A percentile compares a stretch with the other conserved stretches of the same genome.
phyloP scores from a whole-genome alignment of 179 eudicot genomes.

The Drosera spatulata region DNA sequence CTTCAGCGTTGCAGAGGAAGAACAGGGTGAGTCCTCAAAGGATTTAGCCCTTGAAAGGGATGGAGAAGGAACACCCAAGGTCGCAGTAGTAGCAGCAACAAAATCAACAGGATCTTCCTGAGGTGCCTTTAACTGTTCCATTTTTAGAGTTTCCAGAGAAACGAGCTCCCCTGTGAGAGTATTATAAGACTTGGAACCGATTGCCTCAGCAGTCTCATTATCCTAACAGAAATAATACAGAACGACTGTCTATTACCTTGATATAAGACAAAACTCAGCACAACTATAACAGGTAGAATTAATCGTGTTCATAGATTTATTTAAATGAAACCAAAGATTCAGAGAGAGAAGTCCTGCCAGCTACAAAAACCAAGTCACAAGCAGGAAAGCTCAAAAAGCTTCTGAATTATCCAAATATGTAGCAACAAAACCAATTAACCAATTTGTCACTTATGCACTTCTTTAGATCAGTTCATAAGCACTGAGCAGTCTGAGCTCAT shows the following conservation, averaged over 20 bases:
- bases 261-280: neutral
- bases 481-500: no score
- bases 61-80: conserved; percentile 89
- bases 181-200: conserved; percentile 84
- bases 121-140: conserved; percentile 26
- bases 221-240: conserved; percentile 37
- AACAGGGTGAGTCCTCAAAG: conserved; percentile 47
- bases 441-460: no score
- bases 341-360: no score
- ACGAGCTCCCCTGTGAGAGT: conserved; percentile 87
- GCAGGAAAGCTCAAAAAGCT: neutral
- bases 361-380: neutral
- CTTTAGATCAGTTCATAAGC: no score
- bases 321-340: no score
- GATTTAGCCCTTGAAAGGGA: conserved; percentile 55
- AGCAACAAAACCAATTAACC: no score
- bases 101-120: conserved; percentile 81
- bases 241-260: conserved; percentile 5
- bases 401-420: no score
- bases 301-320: no score
- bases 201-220: conserved; percentile 60
- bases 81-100: conserved; percentile 90
- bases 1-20: conserved; percentile 22
- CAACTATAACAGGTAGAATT: neutral
- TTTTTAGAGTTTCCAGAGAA: conserved; percentile 50